Evolutionary conservation across 2,329 filamentous ascomycete species (phyloP), one percentile per base, ranked within the genome.

Genomic region (Beauveria caledonica): DNA sequence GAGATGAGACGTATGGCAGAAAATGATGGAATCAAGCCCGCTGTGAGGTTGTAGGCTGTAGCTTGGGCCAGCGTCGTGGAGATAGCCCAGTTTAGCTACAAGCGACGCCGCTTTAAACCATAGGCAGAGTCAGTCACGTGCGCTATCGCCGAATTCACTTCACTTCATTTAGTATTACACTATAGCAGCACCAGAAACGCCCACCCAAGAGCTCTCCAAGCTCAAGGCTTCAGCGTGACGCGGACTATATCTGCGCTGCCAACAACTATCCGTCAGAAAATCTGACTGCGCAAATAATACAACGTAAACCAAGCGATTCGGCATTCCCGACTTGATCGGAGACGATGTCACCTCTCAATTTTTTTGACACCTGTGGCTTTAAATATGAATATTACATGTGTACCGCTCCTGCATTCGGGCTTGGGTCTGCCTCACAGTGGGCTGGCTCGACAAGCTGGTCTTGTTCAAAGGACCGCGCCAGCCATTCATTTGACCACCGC

Each of bases 171-270:
- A n/a, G 4, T 23, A 8, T 6, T 39, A 1, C 19, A 9, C 33
- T 57, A 55, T 49, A 62, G 61, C 56, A 48, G 45, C 58, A 42
- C 52, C 52, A 42, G 15, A 44, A 29, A 1, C 6, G 10, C 4
- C 17, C 19, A 11, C 27, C 10, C 19, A 17, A n/a, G 40, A 54
- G 40, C 40, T 53, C 19, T 21, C 36, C 36, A 45, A 60, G 49
- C 58, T 60, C 58, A 60, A 60, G 58, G 58, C 58, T 60, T 60
- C 58, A 60, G 58, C 49, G 58, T 60, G 58, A 60, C 58, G 58
- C 58, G 58, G 49, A 60, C 56, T 17, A n/a, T 7, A 23, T 36
- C 4, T 52, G 25, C 15, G 9, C 21, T 50, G 36, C 21, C n/a
- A 11, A 45, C 13, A 21, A n/a, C 29, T 1, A 44, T 9, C 46